Percentiles rank a stretch among this genome's conserved stretches.
These are phyloP conservation scores for Vitis cinerea DNA, from an alignment of 164 flowering plant genomes.

Conservation along the genomic window DNA sequence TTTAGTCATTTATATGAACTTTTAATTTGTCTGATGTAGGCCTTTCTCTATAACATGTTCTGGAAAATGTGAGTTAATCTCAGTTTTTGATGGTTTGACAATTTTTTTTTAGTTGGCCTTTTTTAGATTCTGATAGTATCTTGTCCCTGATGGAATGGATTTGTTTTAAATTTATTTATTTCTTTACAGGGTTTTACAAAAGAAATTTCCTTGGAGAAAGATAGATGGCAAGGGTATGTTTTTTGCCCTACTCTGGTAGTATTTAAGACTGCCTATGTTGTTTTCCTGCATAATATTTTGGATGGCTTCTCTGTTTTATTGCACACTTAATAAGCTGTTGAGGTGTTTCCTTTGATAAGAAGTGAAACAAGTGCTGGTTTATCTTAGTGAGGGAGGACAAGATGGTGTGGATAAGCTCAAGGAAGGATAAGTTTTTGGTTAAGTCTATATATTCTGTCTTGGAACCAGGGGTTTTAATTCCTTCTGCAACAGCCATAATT, in stretches of 20 bases:
- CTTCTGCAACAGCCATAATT: too few species aligned
- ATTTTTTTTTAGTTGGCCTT: neutral
- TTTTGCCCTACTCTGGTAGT: neutral
- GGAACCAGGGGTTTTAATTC: too few species aligned
- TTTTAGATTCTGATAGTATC: neutral
- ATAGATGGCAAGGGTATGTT: slow-evolving; percentile 94
- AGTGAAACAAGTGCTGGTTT: too few species aligned
- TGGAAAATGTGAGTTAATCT: neutral
- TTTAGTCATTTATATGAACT: neutral
- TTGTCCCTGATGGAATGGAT: neutral
- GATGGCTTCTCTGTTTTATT: neutral
- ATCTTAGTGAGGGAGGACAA: too few species aligned
- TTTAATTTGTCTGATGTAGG: neutral
- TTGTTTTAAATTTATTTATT: neutral
- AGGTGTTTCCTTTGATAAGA: neutral
- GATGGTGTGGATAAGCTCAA: too few species aligned
- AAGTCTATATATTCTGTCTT: too few species aligned
- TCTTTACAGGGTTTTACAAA: slow-evolving; percentile 84
- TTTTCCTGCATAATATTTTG: too few species aligned
- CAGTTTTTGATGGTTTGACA: neutral
- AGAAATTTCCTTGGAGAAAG: slow-evolving; percentile 91
- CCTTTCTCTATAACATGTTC: neutral
- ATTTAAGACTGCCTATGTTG: neutral
- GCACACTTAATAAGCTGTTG: neutral
- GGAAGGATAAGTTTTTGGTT: too few species aligned